Evolutionary conservation across 345 rosid species (phyloP).

Genomic region (Boechera divaricarpa): DNA sequence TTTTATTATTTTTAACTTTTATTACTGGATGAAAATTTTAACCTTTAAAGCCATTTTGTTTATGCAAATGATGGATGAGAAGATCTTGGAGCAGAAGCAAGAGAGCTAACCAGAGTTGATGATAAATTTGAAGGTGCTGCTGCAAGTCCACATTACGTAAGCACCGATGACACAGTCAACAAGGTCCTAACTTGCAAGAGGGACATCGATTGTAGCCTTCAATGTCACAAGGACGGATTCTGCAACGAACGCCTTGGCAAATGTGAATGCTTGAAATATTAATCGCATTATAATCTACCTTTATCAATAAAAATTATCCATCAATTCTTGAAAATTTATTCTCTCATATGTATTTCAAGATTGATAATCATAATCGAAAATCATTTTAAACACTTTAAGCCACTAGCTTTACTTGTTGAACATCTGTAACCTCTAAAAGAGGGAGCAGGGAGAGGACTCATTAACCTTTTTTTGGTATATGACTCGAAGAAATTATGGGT

Average conservation of each 20-base stretch:
- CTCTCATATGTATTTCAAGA: not conserved
- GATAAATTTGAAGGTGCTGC: not conserved
- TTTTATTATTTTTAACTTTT: too few relatives aligned
- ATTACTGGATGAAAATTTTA: not conserved
- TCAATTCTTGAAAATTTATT: too few relatives aligned
- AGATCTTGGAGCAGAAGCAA: conserved; percentile 33
- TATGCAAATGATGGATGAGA: conserved; percentile 12
- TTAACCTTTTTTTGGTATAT: too few relatives aligned
- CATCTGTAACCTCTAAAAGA: too few relatives aligned
- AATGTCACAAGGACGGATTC: too few relatives aligned
- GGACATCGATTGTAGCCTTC: too few relatives aligned
- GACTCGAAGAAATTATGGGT: too few relatives aligned
- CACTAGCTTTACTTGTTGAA: too few relatives aligned
- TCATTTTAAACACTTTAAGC: too few relatives aligned
- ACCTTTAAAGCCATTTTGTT: conserved; percentile 9
- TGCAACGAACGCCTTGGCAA: too few relatives aligned
- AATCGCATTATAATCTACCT: not conserved
- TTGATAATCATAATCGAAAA: not conserved
- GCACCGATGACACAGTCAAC: not conserved
- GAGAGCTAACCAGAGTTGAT: not conserved
- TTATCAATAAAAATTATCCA: not conserved
- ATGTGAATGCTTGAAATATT: not conserved
- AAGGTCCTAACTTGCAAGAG: too few relatives aligned
- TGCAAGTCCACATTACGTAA: not conserved
- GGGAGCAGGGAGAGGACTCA: too few relatives aligned